Percentiles rank a stretch among this genome's conserved stretches.
These are phyloP conservation scores for Quercus gilva DNA, from an alignment of 306 rosid species.

Conservation along the genomic window DNA sequence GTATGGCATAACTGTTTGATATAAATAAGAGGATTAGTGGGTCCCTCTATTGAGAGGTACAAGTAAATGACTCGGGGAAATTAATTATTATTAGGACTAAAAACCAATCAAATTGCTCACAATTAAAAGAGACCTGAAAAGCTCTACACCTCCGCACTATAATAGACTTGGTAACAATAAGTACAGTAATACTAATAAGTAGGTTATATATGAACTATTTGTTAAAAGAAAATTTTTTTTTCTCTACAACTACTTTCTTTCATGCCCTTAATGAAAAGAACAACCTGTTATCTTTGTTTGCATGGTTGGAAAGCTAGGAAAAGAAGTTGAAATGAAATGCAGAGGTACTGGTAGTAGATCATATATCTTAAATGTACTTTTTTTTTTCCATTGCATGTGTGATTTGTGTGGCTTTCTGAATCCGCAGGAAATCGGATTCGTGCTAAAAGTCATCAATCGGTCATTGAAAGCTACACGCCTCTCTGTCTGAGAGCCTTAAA, in stretches of 20 bases:
- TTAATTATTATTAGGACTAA: conserved; percentile 3
- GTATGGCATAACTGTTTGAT: conserved; percentile 40
- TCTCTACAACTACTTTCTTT: conserved; percentile 30
- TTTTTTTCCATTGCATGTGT: background rate
- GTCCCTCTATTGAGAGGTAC: conserved; percentile 17
- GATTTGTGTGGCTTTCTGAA: background rate
- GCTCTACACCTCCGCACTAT: background rate
- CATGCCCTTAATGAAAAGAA: conserved; percentile 37
- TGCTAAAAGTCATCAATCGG: conserved; percentile 1
- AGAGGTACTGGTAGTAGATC: conserved; percentile 36
- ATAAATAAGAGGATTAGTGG: conserved; percentile 49
- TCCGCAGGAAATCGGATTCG: background rate
- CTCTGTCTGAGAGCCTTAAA: conserved; percentile 34
- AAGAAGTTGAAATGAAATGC: conserved; percentile 18
- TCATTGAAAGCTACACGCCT: conserved; percentile 47
- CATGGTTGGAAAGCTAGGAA: conserved; percentile 38
- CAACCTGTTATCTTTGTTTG: conserved; percentile 23
- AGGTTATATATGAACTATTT: background rate
- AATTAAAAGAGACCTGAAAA: background rate
- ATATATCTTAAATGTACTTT: conserved; percentile 41
- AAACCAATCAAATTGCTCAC: background rate
- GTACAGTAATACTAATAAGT: too few relatives aligned
- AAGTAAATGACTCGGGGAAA: background rate
- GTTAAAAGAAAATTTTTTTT: conserved; percentile 2
- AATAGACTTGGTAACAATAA: background rate